Base-by-base conservation (phyloP, 495 filamentous ascomycete species). In the Penicillium tannophilum region DNA sequence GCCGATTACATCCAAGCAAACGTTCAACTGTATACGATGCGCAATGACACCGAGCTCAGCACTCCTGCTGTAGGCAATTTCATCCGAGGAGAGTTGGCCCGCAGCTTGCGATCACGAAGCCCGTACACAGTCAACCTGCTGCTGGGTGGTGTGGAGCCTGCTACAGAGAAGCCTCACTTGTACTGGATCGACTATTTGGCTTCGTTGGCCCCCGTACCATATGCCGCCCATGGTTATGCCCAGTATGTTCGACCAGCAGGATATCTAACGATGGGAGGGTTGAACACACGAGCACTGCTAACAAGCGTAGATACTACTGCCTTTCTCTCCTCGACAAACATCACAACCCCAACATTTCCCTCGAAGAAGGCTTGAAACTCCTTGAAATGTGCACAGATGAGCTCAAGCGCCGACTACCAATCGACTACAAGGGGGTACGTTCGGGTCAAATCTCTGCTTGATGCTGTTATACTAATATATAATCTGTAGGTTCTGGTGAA, bases 1-100 rank as follows among this genome's bases (percentile, higher is more conserved):
- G 91, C 94, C 67, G 94, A 99, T 81, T 98, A 92, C 79, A 92
- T 98, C 77, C 92, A 97, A 85, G 95, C 94, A 62, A 98, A 99
- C 71, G 88, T 95, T 67, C 90, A 93, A 75, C 89, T 99, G 69
- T 99, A 99, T 76, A 91, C 90, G 62, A 99, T 97, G 93, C 92
- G 94, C 61, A 98, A 98, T 70, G 88, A 91, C 66, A 88, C 88
- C 66, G 91, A 96, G 64, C 84, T 99, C 48, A 89, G 89, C 39
- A 93, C 94, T 14, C 84, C 88, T 26, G 94, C 93, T 12, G 87
- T 97, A 31, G 89, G 91, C 47, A 88, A 87, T 79, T 98, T 97
- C 68, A 91, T 97, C 59, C 90, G 94, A 58, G 86, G 89, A 65
- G 92, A 98, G 76, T 84, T 99, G 52, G 95, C 94, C 28, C 86